Base-by-base conservation (phyloP, 2,329 filamentous ascomycete species). In the Chrysoporthe cubensis region DNA sequence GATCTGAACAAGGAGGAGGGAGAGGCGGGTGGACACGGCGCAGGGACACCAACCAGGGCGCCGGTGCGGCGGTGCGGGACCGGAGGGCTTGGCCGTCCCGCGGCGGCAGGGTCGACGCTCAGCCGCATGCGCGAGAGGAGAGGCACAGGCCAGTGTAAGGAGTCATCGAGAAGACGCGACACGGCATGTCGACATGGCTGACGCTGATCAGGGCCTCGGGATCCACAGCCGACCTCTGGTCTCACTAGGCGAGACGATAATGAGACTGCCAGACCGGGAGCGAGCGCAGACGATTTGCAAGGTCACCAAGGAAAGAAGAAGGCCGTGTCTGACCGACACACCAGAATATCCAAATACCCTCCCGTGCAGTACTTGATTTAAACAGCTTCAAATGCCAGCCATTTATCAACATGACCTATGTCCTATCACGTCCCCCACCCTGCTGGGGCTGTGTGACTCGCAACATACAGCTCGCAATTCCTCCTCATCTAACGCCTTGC, bases 401-500 rank as follows among this genome's bases (percentile, higher is more conserved):
- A 65, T 68, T 59, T 62, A 63, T 54, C 66, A n/a, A n/a, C n/a
- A 48, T 54, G 58, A 63, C 43, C n/a, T 60, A 57, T 43, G 50
- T 32, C 60, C 58, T 60, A 63, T 59, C 56, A 54, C 59, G 43
- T 16, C 21, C 14, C 58, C 34, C 18, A 3, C 14, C n/a, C n/a
- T 54, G 4, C n/a, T 54, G 4, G 18, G 40, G 6, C 14, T 54
- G 34, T 54, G 34, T 56, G 46, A 56, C 44, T 44, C 32, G 46
- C 56, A 40, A 69, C 61, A 48, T 66, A 54, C 56, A 66, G n/a
- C 34, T n/a, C 37, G 40, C 56, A 7, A 21, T 58, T 40, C 18
- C 3, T 58, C 16, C 21, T 21, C 56, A 54, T 61, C 65, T 59
- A 68, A 70, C 63, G 62, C 68, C 68, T 63, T 21, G 59, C 62